Evolutionary conservation across 2,329 filamentous ascomycete species (phyloP), one percentile per base, ranked within the genome.

Genomic region (Diaporthe citrichinensis): DNA sequence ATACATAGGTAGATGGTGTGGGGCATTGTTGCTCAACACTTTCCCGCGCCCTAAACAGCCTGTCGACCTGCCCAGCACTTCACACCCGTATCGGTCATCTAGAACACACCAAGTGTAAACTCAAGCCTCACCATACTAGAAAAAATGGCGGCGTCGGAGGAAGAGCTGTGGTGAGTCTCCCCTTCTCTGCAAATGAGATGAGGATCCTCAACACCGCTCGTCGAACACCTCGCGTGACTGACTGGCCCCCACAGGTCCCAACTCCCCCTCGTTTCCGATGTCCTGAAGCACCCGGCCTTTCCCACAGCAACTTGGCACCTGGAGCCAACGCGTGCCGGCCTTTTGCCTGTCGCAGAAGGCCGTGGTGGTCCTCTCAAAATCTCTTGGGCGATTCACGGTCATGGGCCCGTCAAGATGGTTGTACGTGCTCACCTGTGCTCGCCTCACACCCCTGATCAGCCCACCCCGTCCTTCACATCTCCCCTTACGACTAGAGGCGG

Each of bases 311-410:
- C 92, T 83, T 96, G 93, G 93, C 86, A 90, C 39, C 89, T 97
- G 31, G 88, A 92, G 79, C 92, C 95, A 7, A 88, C 91, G 65
- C 86, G 87, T 55, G 87, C 89, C 68, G 94, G 92, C 6, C 88
- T 88, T 58, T 81, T 91, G 9, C 84, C 90, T 3, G 94, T 94
- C 39, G 95, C 93, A n/a, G 86, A 89, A 73, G 90, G 86, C 51
- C 90, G 94, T 79, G 93, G 95, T 77, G 95, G 94, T 2, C 95
- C 94, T 28, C 86, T 97, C 78, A 89, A 93, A 61, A 91, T 98
- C 71, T 88, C 91, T 72, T 97, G 94, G 88, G 94, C 97, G 84
- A 87, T 97, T 65, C 95, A 98, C 85, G 94, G 95, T 74, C 85
- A 89, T 77, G 95, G 94, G 4, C 90, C 92, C 65, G 88, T 90